Conservation (phyloP, 1,284 basidiomycete genomes). For the Cryptococcus sp. region DNA sequence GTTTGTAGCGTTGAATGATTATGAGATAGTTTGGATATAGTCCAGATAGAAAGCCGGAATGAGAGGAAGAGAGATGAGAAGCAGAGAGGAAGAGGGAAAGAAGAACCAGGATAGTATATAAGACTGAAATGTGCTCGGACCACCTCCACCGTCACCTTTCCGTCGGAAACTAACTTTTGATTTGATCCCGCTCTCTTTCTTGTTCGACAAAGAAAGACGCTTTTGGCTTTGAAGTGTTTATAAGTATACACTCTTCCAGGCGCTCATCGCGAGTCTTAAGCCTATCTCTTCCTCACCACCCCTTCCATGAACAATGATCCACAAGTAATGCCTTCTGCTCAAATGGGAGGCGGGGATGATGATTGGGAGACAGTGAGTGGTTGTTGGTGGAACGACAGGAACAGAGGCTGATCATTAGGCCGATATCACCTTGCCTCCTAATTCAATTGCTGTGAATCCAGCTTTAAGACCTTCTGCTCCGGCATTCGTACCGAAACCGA, state of each 20-base stretch:
- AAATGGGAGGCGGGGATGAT: conserved; percentile 14
- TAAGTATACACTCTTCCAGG: background rate
- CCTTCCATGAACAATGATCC: background rate
- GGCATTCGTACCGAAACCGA: background rate
- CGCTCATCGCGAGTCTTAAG: background rate
- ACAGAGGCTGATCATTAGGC: background rate
- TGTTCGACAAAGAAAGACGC: background rate
- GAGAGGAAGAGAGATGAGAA: background rate
- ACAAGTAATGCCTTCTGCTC: background rate
- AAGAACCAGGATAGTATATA: background rate
- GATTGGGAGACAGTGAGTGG: conserved; percentile 26
- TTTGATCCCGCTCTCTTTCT: background rate
- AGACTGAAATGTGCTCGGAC: no score
- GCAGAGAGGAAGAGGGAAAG: background rate
- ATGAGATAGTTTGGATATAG: background rate
- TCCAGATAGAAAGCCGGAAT: background rate
- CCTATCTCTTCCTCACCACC: background rate
- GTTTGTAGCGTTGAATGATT: background rate
- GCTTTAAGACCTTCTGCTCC: background rate
- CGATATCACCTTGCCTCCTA: background rate
- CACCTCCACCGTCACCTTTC: no score
- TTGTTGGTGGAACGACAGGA: background rate
- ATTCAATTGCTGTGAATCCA: background rate
- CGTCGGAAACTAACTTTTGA: background rate
- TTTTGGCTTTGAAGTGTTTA: background rate